These are phyloP conservation scores for Smallanthus sonchifolius DNA, from an alignment of 129 eudicot species.

Conservation along the genomic window DNA sequence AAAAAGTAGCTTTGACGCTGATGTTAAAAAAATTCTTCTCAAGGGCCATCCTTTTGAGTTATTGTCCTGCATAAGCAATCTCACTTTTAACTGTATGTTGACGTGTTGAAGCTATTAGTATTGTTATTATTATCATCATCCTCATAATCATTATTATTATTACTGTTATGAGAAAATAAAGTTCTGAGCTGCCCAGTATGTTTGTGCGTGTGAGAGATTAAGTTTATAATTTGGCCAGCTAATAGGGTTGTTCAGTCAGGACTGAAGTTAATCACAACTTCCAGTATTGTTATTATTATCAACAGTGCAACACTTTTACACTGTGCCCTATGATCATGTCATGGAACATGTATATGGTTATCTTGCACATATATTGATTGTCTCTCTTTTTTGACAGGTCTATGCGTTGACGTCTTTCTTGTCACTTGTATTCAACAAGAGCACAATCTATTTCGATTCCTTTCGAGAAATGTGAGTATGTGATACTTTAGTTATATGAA, in stretches of 20 bases:
- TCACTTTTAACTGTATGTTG: no score
- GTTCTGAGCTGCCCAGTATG: background rate
- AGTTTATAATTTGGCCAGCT: background rate
- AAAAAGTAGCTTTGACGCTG: no score
- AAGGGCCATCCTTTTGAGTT: no score
- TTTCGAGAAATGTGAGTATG: slow-evolving; percentile 84
- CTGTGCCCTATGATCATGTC: background rate
- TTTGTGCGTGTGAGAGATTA: slow-evolving; percentile 3
- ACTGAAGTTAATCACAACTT: slow-evolving; percentile 1
- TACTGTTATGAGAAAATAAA: no score
- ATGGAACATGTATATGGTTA: background rate
- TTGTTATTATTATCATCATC: no score
- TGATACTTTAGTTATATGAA: slow-evolving; percentile 1
- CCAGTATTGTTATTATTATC: background rate
- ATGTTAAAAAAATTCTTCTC: no score
- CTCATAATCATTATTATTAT: no score
- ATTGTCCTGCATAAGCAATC: no score
- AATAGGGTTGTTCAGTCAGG: background rate
- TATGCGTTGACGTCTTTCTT: slow-evolving; percentile 88
- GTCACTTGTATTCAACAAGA: slow-evolving; percentile 55
- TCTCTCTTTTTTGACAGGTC: slow-evolving; percentile 34
- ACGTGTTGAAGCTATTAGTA: no score
- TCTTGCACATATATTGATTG: background rate
- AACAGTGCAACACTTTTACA: background rate
- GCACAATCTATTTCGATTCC: slow-evolving; percentile 73